Evolutionary conservation across 169 alveolate genomes (phyloP).

Genomic region (Theileria annulata): DNA sequence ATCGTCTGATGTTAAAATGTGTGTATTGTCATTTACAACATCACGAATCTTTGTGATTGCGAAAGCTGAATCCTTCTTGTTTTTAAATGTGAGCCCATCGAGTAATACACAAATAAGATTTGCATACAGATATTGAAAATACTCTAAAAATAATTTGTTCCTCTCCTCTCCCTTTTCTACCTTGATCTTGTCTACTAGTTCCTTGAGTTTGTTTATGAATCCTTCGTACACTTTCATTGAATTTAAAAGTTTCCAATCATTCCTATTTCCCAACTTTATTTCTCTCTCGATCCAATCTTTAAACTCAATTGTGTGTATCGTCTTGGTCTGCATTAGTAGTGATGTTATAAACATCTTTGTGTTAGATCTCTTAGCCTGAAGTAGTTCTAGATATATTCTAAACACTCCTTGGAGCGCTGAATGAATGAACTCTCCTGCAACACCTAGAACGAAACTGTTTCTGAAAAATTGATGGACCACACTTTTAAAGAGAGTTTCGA

Average conservation of each 20-base stretch:
- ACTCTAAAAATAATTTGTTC: constrained; percentile 9
- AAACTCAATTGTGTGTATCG: not conserved
- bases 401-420: constrained; percentile 42
- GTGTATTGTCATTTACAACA: constrained; percentile 12
- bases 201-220: not conserved
- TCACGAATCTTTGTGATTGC: constrained; percentile 12
- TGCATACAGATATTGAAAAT: constrained; percentile 24
- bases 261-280: not conserved
- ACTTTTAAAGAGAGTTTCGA: constrained; percentile 15
- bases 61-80: constrained; percentile 34
- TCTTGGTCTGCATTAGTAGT: constrained; percentile 8
- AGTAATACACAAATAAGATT: constrained; percentile 32
- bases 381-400: constrained; percentile 38
- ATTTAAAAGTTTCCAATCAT: not conserved
- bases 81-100: constrained; percentile 36
- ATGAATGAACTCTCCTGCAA: constrained; percentile 17
- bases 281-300: constrained; percentile 10
- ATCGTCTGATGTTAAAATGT: not conserved
- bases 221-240: not conserved
- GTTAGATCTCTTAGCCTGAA: constrained; percentile 13
- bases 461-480: constrained; percentile 26
- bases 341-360: constrained; percentile 10
- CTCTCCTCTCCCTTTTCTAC: constrained; percentile 24
- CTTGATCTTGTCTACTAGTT: not conserved
- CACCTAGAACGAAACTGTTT: constrained; percentile 18